These are phyloP conservation scores for Yamadazyma friedrichii DNA, from an alignment of 1,139 yeast species.

Conservation along the genomic window DNA sequence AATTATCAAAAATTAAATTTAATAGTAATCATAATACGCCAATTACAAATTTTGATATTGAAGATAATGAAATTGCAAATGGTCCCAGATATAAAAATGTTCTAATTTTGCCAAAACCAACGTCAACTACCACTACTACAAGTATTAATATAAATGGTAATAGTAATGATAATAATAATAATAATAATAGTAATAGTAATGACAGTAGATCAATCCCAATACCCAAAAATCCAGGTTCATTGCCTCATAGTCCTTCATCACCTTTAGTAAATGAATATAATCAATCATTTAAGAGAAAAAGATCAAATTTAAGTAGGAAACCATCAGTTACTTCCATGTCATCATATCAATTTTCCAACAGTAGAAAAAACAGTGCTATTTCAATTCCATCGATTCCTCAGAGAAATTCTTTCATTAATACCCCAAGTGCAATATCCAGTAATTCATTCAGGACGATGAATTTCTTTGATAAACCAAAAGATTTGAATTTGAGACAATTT, in stretches of 20 bases:
- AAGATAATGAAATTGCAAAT: constrained; percentile 8
- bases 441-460: constrained; percentile 18
- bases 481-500: constrained; percentile 2
- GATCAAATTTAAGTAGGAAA: constrained; percentile 29
- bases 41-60: constrained; percentile 12
- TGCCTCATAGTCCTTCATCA: constrained; percentile 20
- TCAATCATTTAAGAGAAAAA: constrained; percentile 43
- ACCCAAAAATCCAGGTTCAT: constrained; percentile 16
- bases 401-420: constrained; percentile 19
- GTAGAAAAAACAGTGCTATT: constrained; percentile 12
- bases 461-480: constrained; percentile 27
- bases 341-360: constrained; percentile 15
- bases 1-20: constrained; percentile 7
- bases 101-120: constrained; percentile 45
- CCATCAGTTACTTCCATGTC: constrained; percentile 17
- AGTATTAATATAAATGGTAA: constrained; percentile 1
- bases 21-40: constrained; percentile 8
- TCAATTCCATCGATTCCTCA: constrained; percentile 17
- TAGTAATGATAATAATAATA: constrained; percentile 5
- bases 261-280: constrained; percentile 22
- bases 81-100: constrained; percentile 34
- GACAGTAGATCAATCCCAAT: constrained; percentile 27
- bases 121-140: constrained; percentile 7
- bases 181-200: constrained; percentile 7
- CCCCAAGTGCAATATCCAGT: constrained; percentile 3